Evolutionary conservation across 73 alveolate species (phyloP).

Genomic region (Paramecium tetraurelia): DNA sequence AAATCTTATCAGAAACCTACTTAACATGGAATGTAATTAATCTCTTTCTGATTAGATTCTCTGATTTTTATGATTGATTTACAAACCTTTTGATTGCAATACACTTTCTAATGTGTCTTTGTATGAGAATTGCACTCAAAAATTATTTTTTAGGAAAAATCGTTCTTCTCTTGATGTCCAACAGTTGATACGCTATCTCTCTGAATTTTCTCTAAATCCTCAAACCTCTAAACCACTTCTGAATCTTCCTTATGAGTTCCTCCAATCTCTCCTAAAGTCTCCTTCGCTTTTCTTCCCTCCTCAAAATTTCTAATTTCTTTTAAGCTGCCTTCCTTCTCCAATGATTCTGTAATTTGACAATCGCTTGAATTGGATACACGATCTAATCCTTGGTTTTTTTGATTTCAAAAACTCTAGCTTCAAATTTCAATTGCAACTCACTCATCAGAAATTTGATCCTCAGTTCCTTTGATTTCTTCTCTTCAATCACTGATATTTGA

Average conservation of each 20-base stretch:
- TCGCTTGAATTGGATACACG: background rate
- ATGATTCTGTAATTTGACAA: background rate
- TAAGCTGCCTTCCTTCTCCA: background rate
- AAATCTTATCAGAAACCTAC: background rate
- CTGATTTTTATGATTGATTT: background rate
- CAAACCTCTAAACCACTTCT: background rate
- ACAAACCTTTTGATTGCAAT: background rate
- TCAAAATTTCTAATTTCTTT: background rate
- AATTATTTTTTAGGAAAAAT: background rate
- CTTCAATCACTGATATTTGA: background rate
- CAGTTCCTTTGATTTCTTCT: background rate
- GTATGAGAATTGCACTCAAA: background rate
- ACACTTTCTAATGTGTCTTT: background rate
- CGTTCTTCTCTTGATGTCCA: background rate
- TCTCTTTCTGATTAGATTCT: background rate
- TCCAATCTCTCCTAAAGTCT: background rate
- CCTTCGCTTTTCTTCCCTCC: background rate
- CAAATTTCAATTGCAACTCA: background rate
- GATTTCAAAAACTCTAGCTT: background rate
- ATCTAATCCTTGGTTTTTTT: background rate
- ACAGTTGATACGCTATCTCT: background rate
- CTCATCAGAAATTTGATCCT: background rate
- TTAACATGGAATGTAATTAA: background rate
- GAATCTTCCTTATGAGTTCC: background rate
- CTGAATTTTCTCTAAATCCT: background rate